Conservation (phyloP, 345 rosid species). For the Hibiscus trionum region DNA sequence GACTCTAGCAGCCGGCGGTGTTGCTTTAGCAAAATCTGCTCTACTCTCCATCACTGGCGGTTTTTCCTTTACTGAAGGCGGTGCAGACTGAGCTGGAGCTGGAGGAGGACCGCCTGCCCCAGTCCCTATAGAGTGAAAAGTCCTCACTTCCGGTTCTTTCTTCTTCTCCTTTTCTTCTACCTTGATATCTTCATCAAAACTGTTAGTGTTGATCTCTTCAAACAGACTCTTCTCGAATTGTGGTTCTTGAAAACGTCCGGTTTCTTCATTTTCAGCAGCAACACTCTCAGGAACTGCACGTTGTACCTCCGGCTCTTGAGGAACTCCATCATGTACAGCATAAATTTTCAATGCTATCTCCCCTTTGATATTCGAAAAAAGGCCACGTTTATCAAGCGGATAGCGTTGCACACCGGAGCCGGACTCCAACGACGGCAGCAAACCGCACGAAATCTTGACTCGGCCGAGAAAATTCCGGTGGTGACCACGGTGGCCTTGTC, state of each 20-base stretch:
- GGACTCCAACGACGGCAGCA: conserved; percentile 43
- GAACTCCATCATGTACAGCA: conserved; percentile 19
- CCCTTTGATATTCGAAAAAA: conserved; percentile 69
- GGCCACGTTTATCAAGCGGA: conserved; percentile 77
- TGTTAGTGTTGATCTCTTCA: conserved; percentile 26
- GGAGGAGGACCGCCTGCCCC: conserved; percentile 14
- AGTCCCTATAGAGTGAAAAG: conserved; percentile 71
- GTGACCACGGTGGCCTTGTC: conserved; percentile 29
- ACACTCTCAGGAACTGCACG: conserved; percentile 7
- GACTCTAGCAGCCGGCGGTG: conserved; percentile 22
- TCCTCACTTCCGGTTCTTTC: conserved; percentile 46
- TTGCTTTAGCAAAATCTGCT: conserved; percentile 45
- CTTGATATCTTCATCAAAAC: conserved; percentile 18
- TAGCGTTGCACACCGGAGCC: conserved; percentile 56
- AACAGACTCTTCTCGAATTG: conserved; percentile 15
- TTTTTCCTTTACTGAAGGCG: conserved; percentile 16
- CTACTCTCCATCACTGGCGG: conserved; percentile 33
- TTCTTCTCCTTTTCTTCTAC: conserved; percentile 31
- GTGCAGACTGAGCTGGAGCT: conserved; percentile 26
- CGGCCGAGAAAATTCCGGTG: conserved; percentile 70
- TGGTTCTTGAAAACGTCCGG: neutral
- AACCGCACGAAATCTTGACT: conserved; percentile 59
- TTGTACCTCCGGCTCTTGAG: neutral
- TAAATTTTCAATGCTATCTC: conserved; percentile 57
- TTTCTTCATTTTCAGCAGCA: conserved; percentile 11